Conservation (phyloP, 2,329 filamentous ascomycete genomes). For the Cercospora sp. region DNA sequence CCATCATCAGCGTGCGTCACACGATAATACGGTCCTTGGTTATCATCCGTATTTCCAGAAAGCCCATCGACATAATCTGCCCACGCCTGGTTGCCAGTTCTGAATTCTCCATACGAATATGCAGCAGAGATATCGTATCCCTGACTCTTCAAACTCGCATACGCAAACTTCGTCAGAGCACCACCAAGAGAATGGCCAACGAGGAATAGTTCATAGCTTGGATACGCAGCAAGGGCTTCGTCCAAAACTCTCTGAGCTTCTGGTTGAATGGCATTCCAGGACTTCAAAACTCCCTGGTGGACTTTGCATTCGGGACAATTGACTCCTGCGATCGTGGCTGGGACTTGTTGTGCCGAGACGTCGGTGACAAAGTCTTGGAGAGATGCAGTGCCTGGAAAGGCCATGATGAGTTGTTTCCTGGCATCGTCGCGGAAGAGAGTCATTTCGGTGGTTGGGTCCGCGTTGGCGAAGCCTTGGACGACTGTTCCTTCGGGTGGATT, state of each 20-base stretch:
- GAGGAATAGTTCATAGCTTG: constrained; percentile 13
- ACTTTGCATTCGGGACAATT: constrained; percentile 18
- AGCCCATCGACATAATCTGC: constrained; percentile 12
- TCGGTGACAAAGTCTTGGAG: constrained; percentile 18
- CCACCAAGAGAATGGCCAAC: constrained; percentile 19
- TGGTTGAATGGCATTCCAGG: constrained; percentile 11
- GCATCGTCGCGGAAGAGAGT: constrained; percentile 19
- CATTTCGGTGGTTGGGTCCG: constrained; percentile 13
- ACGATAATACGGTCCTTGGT: constrained; percentile 16
- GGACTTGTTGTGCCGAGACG: constrained; percentile 12
- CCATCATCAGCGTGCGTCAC: constrained; percentile 19
- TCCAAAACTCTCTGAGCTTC: constrained; percentile 6
- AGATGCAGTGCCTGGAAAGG: constrained; percentile 19
- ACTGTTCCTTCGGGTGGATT: constrained; percentile 13
- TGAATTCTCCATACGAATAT: constrained; percentile 19
- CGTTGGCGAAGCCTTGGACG: constrained; percentile 20
- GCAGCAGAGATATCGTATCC: constrained; percentile 8
- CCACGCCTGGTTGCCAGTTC: constrained; percentile 14
- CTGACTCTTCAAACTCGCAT: constrained; percentile 10
- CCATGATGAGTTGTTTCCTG: constrained; percentile 14
- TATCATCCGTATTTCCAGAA: constrained; percentile 1
- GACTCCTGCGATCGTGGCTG: constrained; percentile 14
- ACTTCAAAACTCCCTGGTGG: constrained; percentile 15
- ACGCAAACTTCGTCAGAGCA: constrained; percentile 15
- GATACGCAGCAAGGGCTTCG: not conserved